Percentiles rank a stretch among this genome's conserved stretches.
These are phyloP conservation scores for Dendrothele bispora DNA, from an alignment of 768 basidiomycete genomes.

Conservation along the genomic window DNA sequence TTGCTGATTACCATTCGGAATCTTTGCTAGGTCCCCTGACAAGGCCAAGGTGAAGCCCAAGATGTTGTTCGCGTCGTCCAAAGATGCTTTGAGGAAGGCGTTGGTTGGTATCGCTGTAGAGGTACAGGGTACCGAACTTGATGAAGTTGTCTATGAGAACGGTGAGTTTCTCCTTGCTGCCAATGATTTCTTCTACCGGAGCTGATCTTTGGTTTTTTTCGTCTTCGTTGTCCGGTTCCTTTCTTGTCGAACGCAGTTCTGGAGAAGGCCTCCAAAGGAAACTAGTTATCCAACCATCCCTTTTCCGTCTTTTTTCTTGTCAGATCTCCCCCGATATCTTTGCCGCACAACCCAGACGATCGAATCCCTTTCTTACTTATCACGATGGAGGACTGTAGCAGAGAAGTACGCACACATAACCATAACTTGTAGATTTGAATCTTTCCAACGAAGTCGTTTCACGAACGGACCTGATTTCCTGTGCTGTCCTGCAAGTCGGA, in stretches of 20 bases:
- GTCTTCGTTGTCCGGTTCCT: too few species aligned
- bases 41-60: slow-evolving; percentile 82
- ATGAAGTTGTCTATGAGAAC: slow-evolving; percentile 69
- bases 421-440: too few species aligned
- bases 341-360: too few species aligned
- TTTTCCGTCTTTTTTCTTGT: too few species aligned
- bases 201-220: not conserved
- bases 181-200: not conserved
- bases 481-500: too few species aligned
- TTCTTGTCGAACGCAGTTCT: too few species aligned
- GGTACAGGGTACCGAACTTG: slow-evolving; percentile 80
- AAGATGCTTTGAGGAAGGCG: slow-evolving; percentile 69
- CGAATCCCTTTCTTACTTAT: too few species aligned
- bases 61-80: slow-evolving; percentile 92
- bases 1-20: slow-evolving; percentile 31
- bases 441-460: too few species aligned
- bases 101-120: slow-evolving; percentile 79
- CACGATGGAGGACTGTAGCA: too few species aligned
- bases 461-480: too few species aligned
- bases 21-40: slow-evolving; percentile 70
- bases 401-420: too few species aligned
- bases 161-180: slow-evolving; percentile 46
- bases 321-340: too few species aligned
- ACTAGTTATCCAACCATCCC: slow-evolving; percentile 18
- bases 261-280: slow-evolving; percentile 31